phyloP scores from a whole-genome alignment of 148 eudicot species.

The Heliosperma pusillum region DNA sequence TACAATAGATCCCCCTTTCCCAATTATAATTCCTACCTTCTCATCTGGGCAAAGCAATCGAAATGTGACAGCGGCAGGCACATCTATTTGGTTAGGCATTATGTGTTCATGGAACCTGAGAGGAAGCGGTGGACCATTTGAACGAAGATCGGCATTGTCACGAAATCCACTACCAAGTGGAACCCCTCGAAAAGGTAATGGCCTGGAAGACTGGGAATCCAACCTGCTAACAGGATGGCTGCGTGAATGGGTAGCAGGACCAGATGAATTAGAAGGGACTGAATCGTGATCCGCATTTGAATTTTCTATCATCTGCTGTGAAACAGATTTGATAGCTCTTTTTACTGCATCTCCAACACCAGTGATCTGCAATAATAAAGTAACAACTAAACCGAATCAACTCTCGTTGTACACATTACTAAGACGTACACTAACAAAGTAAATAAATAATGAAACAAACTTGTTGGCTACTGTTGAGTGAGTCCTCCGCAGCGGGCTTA shows the following conservation, averaged over 20 bases:
- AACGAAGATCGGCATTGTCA: slow-evolving; percentile 34
- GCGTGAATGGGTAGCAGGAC: slow-evolving; percentile 40
- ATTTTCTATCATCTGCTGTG: slow-evolving; percentile 58
- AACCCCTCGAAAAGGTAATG: slow-evolving; percentile 40
- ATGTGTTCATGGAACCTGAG: slow-evolving; percentile 37
- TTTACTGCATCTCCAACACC: slow-evolving; percentile 61
- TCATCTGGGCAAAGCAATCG: slow-evolving; percentile 75
- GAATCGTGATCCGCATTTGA: slow-evolving; percentile 44
- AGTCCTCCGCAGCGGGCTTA: too few relatives aligned
- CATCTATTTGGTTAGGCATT: slow-evolving; percentile 44
- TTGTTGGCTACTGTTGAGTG: too few relatives aligned
- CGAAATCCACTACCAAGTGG: slow-evolving; percentile 45
- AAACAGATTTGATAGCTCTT: slow-evolving; percentile 69
- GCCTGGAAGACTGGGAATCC: slow-evolving; percentile 33
- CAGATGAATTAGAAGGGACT: slow-evolving; percentile 37
- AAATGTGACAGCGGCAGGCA: slow-evolving; percentile 49
- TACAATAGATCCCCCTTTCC: slow-evolving; percentile 81
- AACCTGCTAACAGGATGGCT: slow-evolving; percentile 39
- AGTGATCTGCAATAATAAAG: slow-evolving; percentile 52
- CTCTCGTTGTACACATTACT: not conserved
- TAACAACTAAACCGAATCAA: not conserved
- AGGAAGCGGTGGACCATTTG: slow-evolving; percentile 24
- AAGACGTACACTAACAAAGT: slow-evolving; percentile 38
- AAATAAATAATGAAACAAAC: too few relatives aligned
- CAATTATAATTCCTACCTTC: slow-evolving; percentile 86